These are phyloP conservation scores for Teunomyces kruisii DNA, from an alignment of 805 yeast species.

Conservation along the genomic window DNA sequence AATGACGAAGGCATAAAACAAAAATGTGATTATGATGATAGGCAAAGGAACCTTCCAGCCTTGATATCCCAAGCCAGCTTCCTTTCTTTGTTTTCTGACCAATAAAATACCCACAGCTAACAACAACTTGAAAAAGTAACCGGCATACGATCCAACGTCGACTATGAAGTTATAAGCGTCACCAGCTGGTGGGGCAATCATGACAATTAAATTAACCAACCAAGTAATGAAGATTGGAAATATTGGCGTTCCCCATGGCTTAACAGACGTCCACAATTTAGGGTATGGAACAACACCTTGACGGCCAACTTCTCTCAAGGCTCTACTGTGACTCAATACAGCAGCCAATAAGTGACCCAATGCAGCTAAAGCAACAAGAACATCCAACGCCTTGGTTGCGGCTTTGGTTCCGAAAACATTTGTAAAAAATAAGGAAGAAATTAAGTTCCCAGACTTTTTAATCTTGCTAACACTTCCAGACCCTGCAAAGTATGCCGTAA, in stretches of 20 bases:
- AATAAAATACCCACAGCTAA: constrained; percentile 26
- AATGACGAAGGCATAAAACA: constrained; percentile 38
- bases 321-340: constrained; percentile 28
- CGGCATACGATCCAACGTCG: constrained; percentile 29
- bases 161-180: constrained; percentile 34
- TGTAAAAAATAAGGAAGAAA: constrained; percentile 29
- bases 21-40: constrained; percentile 27
- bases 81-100: constrained; percentile 30
- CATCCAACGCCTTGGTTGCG: constrained; percentile 23
- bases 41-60: constrained; percentile 37
- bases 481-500: constrained; percentile 37
- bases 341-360: constrained; percentile 30
- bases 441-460: constrained; percentile 28
- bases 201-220: constrained; percentile 24
- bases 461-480: constrained; percentile 15
- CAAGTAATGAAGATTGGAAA: constrained; percentile 25
- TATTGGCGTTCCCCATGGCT: constrained; percentile 32
- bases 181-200: constrained; percentile 35
- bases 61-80: constrained; percentile 27
- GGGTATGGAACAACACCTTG: constrained; percentile 34
- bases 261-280: constrained; percentile 26
- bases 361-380: constrained; percentile 30
- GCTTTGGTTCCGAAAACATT: constrained; percentile 30
- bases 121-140: constrained; percentile 27
- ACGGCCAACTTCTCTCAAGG: constrained; percentile 33